Evolutionary conservation across 2,329 filamentous ascomycete genomes (phyloP), one percentile per base, ranked within the genome.

Genomic region (Penicillium hesseltinei): DNA sequence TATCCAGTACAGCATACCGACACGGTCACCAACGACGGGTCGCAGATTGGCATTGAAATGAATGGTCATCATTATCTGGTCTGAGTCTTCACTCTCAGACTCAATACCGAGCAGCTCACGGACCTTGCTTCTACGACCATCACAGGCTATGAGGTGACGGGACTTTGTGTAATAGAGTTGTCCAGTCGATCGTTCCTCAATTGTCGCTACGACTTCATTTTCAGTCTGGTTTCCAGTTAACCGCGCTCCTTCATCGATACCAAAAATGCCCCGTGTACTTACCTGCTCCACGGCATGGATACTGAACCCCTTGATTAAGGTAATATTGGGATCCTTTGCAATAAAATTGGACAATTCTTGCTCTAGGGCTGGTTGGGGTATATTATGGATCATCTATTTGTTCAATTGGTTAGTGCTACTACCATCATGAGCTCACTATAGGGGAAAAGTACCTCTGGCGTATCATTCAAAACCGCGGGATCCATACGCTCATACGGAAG

Each of bases 51-150:
- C 75, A 43, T 77, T 77, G 61, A 79, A 75, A 44, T 79, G 76
- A 17, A 79, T 78, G 0, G 77, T 79, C 77, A 79, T 79, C 77
- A 78, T 79, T 0, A 75, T 77, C 71, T 66, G 60, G 74, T 76
- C 77, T 23, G 75, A 73, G 50, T 76, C 74, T 56, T 78, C 77
- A 35, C 76, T 77, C 17, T 79, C 76, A 42, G 68, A 71, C 23
- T 73, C 68, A 13, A 78, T 71, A 0, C 66, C 66, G 0, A 78
- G 60, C 25, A 61, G 67, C 15, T 62, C 64, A 2, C 73, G 68
- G 3, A 75, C 73, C 23, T 46, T 54, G 36, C 66, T 69, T 49
- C 59, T 68, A 5, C 69, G 72, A 0, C 75, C 75, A 25, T 77
- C 75, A 40, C 74, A 76, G 1, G 66, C 74, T 10, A 77, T 61